phyloP scores from a whole-genome alignment of 1,139 yeast genomes.

The Blastobotrys malaysiensis region DNA sequence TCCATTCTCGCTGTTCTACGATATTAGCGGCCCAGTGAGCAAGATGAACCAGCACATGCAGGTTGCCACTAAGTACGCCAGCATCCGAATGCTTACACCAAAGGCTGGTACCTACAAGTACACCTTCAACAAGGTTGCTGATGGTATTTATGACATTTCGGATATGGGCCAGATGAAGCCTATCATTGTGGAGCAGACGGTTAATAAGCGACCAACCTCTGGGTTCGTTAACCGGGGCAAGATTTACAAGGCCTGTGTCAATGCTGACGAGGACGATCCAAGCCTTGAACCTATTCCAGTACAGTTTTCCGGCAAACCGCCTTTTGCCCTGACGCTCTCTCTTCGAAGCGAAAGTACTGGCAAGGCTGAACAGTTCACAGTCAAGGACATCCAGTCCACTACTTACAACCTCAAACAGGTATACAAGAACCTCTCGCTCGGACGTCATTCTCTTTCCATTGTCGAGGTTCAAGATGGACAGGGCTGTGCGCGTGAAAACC shows the following conservation, averaged over 20 bases:
- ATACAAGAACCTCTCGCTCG: slow-evolving; percentile 44
- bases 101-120: slow-evolving; percentile 58
- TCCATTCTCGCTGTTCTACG: slow-evolving; percentile 72
- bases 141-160: slow-evolving; percentile 50
- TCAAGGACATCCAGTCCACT: slow-evolving; percentile 34
- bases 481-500: slow-evolving; percentile 53
- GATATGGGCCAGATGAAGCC: slow-evolving; percentile 30
- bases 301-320: slow-evolving; percentile 53
- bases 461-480: slow-evolving; percentile 57
- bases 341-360: slow-evolving; percentile 52
- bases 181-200: slow-evolving; percentile 52
- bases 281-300: slow-evolving; percentile 52
- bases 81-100: slow-evolving; percentile 36
- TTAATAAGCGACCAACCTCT: slow-evolving; percentile 57
- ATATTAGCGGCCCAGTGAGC: slow-evolving; percentile 58
- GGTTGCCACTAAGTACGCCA: slow-evolving; percentile 48
- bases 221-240: slow-evolving; percentile 45
- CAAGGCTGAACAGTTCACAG: slow-evolving; percentile 37
- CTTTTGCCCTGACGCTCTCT: slow-evolving; percentile 53
- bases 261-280: slow-evolving; percentile 22
- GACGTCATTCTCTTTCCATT: slow-evolving; percentile 54
- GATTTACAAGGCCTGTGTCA: slow-evolving; percentile 49
- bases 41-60: slow-evolving; percentile 37
- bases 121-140: slow-evolving; percentile 57
- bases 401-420: slow-evolving; percentile 35